Conservation (phyloP, 495 filamentous ascomycete species). For the Hypoxylon intermedium region DNA sequence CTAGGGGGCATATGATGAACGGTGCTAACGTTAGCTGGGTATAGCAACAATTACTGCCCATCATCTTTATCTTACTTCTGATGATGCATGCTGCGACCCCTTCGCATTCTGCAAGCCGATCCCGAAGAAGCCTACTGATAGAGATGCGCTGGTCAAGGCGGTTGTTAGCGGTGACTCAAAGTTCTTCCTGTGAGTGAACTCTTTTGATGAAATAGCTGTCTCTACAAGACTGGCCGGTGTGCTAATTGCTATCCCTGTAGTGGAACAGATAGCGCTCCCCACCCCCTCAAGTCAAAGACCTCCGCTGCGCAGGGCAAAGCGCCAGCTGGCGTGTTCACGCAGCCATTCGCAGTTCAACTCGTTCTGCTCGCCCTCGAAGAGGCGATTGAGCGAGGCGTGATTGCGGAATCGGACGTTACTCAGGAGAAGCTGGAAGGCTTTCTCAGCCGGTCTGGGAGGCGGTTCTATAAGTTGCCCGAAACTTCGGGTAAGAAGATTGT, state of each 20-base stretch:
- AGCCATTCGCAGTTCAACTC: conserved; percentile 80
- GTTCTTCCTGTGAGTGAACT: conserved; percentile 82
- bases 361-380: conserved; percentile 78
- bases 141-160: conserved; percentile 75
- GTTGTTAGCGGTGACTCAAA: conserved; percentile 71
- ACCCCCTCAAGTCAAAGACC: conserved; percentile 75
- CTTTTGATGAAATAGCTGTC: too few relatives aligned
- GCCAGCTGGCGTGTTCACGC: conserved; percentile 86
- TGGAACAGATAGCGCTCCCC: conserved; percentile 75
- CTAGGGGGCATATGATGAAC: too few relatives aligned
- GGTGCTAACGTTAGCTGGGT: conserved; percentile 3
- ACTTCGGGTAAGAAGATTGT: conserved; percentile 63
- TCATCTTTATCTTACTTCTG: conserved; percentile 78
- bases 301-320: conserved; percentile 60
- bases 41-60: conserved; percentile 64
- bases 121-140: conserved; percentile 75
- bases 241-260: conserved; percentile 8
- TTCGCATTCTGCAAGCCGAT: conserved; percentile 90
- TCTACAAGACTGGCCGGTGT: neutral
- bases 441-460: conserved; percentile 73
- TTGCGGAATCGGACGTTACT: conserved; percentile 72
- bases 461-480: conserved; percentile 69
- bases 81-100: conserved; percentile 76
- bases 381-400: conserved; percentile 68
- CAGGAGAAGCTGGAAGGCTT: conserved; percentile 75